phyloP scores from a whole-genome alignment of 1,284 basidiomycete species.

The Trametes polyzona region DNA sequence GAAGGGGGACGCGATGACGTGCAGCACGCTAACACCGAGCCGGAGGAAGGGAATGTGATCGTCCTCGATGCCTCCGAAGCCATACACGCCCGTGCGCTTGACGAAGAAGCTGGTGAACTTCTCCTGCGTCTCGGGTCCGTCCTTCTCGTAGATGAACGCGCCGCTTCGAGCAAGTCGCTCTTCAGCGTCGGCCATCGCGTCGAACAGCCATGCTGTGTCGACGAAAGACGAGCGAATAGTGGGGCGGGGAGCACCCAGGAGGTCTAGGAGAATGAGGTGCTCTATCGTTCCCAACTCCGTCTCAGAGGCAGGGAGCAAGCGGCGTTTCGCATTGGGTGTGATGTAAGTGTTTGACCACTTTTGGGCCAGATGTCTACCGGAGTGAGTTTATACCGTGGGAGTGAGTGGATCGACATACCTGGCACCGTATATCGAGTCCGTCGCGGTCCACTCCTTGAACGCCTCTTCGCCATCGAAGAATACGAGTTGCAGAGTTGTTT shows the following conservation, averaged over 20 bases:
- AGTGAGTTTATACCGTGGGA: neutral
- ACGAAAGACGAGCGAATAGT: slow-evolving; percentile 78
- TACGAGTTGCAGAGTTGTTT: slow-evolving; percentile 90
- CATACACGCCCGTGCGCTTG: slow-evolving; percentile 44
- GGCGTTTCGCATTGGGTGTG: slow-evolving; percentile 60
- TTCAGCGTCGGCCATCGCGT: slow-evolving; percentile 73
- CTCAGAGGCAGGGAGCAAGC: slow-evolving; percentile 52
- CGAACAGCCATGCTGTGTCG: slow-evolving; percentile 93
- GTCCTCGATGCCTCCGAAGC: slow-evolving; percentile 79
- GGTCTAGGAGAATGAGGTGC: slow-evolving; percentile 88
- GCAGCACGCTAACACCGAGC: slow-evolving; percentile 86
- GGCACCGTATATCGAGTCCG: slow-evolving; percentile 94
- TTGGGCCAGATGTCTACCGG: slow-evolving; percentile 79
- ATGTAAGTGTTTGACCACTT: slow-evolving; percentile 80
- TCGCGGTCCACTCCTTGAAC: slow-evolving; percentile 86
- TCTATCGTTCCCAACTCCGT: slow-evolving; percentile 83
- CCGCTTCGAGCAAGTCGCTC: slow-evolving; percentile 62
- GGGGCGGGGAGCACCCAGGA: slow-evolving; percentile 79
- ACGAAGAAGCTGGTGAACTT: slow-evolving; percentile 68
- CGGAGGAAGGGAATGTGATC: slow-evolving; percentile 93
- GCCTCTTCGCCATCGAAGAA: slow-evolving; percentile 99
- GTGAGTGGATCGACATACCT: slow-evolving; percentile 51
- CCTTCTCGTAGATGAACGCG: slow-evolving; percentile 53
- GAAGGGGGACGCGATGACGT: slow-evolving; percentile 91
- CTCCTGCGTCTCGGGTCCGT: slow-evolving; percentile 45